Conservation (phyloP, 805 yeast species). For the Myxozyma vanderwaltii region DNA sequence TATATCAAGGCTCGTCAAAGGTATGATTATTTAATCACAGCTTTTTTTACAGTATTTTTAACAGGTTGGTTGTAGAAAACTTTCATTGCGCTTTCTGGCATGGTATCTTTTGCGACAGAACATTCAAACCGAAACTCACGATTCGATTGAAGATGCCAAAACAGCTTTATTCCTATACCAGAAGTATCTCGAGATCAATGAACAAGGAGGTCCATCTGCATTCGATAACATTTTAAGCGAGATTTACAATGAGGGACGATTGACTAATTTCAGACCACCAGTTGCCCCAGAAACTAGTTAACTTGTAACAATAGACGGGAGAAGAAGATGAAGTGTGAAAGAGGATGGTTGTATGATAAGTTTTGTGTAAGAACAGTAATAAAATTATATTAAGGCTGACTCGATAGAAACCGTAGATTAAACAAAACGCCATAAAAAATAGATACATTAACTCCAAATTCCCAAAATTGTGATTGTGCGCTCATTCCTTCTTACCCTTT, state of each 20-base stretch:
- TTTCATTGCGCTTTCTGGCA: slow-evolving; percentile 83
- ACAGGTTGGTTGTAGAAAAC: slow-evolving; percentile 43
- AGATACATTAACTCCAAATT: too few relatives aligned
- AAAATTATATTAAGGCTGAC: not conserved
- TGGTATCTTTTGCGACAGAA: slow-evolving; percentile 71
- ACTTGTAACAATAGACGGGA: not conserved
- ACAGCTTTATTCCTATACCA: slow-evolving; percentile 80
- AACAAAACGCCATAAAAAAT: too few relatives aligned
- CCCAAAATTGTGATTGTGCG: too few relatives aligned
- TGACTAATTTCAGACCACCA: slow-evolving; percentile 44
- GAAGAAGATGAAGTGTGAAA: not conserved
- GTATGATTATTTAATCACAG: slow-evolving; percentile 1
- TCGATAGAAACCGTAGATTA: not conserved
- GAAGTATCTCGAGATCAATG: slow-evolving; percentile 64
- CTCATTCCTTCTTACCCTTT: not conserved
- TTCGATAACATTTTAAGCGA: slow-evolving; percentile 64
- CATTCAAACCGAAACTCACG: slow-evolving; percentile 93
- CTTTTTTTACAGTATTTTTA: not conserved
- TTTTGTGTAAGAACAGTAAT: not conserved
- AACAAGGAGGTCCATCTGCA: slow-evolving; percentile 48
- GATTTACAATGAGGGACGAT: slow-evolving; percentile 56
- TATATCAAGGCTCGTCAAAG: slow-evolving; percentile 75
- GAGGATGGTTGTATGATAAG: not conserved
- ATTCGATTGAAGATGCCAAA: slow-evolving; percentile 93
- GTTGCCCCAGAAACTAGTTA: slow-evolving; percentile 11